Conservation (phyloP, 768 basidiomycete genomes). For the Crepidotus variabilis region DNA sequence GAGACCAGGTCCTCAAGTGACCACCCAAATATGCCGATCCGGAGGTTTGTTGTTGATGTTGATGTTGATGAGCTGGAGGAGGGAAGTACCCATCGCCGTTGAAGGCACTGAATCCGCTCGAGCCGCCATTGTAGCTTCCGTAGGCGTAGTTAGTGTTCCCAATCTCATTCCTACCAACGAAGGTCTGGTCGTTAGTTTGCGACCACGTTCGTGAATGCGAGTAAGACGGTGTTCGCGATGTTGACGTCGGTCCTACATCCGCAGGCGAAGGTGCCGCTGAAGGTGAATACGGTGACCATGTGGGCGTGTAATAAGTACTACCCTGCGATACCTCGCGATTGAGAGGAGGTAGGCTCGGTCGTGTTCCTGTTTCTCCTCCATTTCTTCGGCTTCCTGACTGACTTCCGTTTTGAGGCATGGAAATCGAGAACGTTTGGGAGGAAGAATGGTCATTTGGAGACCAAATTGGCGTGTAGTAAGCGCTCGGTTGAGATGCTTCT, state of each 20-base stretch:
- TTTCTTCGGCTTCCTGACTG: too few relatives aligned
- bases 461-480: background rate
- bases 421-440: too few relatives aligned
- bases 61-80: background rate
- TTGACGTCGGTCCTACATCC: background rate
- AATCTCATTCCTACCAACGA: background rate
- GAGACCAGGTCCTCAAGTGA: background rate
- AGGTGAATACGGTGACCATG: background rate
- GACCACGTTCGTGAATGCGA: background rate
- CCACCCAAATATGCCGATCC: background rate
- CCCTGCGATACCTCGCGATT: background rate
- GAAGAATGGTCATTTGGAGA: too few relatives aligned
- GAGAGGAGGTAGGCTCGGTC: background rate
- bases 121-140: too few relatives aligned
- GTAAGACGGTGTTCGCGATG: background rate
- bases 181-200: background rate
- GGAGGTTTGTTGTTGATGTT: background rate
- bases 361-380: too few relatives aligned
- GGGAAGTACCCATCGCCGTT: too few relatives aligned
- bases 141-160: too few relatives aligned
- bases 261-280: background rate
- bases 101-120: too few relatives aligned
- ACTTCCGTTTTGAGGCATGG: too few relatives aligned
- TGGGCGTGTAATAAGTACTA: background rate
- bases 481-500: background rate